These are phyloP conservation scores for Mycena epipterygia DNA, from an alignment of 768 basidiomycete genomes.

Conservation along the genomic window DNA sequence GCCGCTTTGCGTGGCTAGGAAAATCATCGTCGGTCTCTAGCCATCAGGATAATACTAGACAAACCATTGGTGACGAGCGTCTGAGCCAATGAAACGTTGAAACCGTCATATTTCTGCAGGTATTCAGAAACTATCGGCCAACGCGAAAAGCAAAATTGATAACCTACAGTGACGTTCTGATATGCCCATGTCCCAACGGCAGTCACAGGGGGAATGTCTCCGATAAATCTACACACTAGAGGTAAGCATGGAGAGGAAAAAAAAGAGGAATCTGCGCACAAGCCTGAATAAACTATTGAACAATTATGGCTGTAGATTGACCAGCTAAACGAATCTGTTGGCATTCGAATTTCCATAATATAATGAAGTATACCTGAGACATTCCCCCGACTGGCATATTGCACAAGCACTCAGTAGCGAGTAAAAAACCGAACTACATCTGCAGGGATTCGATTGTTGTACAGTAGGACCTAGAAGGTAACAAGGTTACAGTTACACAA, in stretches of 20 bases:
- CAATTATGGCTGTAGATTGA: conserved; percentile 4
- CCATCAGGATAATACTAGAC: not conserved
- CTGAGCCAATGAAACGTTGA: conserved; percentile 3
- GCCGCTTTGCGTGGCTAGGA: not conserved
- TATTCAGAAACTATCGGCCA: not conserved
- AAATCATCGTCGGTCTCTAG: not conserved
- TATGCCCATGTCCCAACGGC: conserved; percentile 14
- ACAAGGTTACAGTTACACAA: not conserved
- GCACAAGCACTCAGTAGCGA: conserved; percentile 49
- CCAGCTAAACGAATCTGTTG: not conserved
- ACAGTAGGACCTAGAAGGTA: not conserved
- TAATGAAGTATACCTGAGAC: not conserved
- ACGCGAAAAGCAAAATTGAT: not conserved
- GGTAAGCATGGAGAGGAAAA: not conserved
- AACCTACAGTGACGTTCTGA: conserved; percentile 16
- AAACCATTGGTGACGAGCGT: not conserved
- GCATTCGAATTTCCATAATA: not conserved
- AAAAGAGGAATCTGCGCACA: not conserved
- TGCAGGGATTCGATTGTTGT: conserved; percentile 38
- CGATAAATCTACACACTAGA: not conserved
- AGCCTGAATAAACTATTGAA: not conserved
- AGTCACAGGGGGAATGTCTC: not conserved
- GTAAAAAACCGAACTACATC: conserved; percentile 50
- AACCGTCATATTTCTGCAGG: not conserved
- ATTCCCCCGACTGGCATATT: conserved; percentile 41